Evolutionary conservation across 2,329 filamentous ascomycete genomes (phyloP).

Genomic region (Nannizzia gypsea): DNA sequence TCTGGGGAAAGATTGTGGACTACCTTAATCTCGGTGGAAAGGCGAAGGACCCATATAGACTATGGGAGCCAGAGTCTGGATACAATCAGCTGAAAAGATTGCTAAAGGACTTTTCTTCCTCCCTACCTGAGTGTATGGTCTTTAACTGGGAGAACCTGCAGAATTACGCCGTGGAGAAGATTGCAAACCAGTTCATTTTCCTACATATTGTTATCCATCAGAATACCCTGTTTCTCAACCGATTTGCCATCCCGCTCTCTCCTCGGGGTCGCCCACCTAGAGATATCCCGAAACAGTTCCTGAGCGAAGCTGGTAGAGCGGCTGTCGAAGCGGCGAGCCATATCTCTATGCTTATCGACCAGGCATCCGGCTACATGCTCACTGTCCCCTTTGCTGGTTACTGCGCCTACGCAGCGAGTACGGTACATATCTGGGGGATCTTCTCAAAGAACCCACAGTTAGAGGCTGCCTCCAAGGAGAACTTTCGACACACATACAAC

Average conservation of each 20-base stretch:
- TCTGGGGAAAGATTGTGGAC: conserved; percentile 82
- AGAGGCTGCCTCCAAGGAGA: conserved; percentile 67
- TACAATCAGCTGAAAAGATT: conserved; percentile 60
- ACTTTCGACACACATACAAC: conserved; percentile 75
- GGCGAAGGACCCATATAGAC: conserved; percentile 60
- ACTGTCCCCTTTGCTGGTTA: conserved; percentile 91
- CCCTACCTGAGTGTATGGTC: conserved; percentile 57
- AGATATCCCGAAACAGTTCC: conserved; percentile 65
- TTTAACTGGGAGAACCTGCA: conserved; percentile 76
- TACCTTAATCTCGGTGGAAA: conserved; percentile 86
- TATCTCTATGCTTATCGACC: conserved; percentile 72
- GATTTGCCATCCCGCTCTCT: conserved; percentile 64
- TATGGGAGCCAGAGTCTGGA: conserved; percentile 72
- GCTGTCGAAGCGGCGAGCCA: conserved; percentile 75
- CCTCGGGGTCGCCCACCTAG: conserved; percentile 52
- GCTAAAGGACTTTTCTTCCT: conserved; percentile 56
- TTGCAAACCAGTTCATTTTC: conserved; percentile 85
- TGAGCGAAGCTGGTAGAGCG: conserved; percentile 60
- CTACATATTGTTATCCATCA: conserved; percentile 84
- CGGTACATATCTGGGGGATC: conserved; percentile 85
- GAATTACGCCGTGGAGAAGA: conserved; percentile 69
- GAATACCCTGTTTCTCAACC: conserved; percentile 78
- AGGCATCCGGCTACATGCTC: conserved; percentile 66
- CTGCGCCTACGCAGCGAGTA: conserved; percentile 83
- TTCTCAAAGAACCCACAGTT: conserved; percentile 71